Conservation (phyloP, 2,329 filamentous ascomycete species). For the Alternaria novae-zelandiae region DNA sequence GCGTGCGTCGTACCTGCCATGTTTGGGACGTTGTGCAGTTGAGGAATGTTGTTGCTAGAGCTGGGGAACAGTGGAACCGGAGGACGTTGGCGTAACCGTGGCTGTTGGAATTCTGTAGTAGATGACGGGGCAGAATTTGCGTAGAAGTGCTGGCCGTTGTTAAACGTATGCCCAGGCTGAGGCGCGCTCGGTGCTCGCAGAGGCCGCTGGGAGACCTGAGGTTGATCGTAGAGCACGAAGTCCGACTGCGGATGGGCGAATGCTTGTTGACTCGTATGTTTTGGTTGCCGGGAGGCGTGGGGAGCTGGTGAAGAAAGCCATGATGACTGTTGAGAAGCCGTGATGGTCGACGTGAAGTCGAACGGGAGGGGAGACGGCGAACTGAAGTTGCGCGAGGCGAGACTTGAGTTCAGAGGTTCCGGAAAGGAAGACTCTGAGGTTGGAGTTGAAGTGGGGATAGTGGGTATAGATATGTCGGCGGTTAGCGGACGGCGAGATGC, state of each 20-base stretch:
- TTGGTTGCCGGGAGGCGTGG: conserved; percentile 59
- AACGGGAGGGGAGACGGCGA: conserved; percentile 62
- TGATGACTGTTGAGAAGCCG: conserved; percentile 76
- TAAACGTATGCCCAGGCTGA: conserved; percentile 65
- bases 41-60: conserved; percentile 63
- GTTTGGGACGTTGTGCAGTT: conserved; percentile 44
- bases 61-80: conserved; percentile 74
- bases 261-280: conserved; percentile 50
- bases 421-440: conserved; percentile 50
- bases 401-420: conserved; percentile 69
- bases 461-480: conserved; percentile 34
- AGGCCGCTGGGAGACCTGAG: conserved; percentile 51
- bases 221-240: conserved; percentile 76
- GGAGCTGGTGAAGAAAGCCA: conserved; percentile 74
- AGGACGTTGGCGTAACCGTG: conserved; percentile 63
- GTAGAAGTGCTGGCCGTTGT: conserved; percentile 67
- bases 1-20: conserved; percentile 48
- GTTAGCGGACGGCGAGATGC: conserved; percentile 31
- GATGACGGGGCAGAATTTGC: conserved; percentile 70
- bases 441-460: conserved; percentile 35
- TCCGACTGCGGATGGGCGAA: conserved; percentile 66
- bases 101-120: conserved; percentile 63
- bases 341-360: conserved; percentile 80
- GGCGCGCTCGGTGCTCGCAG: conserved; percentile 60
- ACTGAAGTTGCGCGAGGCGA: conserved; percentile 66